Conservation (phyloP, 2,329 filamentous ascomycete species). For the Arthrobotrys conoides region DNA sequence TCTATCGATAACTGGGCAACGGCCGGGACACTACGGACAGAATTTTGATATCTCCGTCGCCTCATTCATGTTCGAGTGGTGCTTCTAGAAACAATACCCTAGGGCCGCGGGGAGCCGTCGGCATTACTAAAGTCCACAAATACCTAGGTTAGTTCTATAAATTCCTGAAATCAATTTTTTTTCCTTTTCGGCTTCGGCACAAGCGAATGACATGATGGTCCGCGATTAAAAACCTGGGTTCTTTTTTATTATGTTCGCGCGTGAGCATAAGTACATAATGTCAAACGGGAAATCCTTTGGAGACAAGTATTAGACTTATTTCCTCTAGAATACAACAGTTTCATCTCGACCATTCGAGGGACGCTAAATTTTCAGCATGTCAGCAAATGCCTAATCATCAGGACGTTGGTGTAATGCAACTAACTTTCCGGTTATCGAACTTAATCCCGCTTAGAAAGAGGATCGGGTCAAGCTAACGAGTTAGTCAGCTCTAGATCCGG, state of each 20-base stretch:
- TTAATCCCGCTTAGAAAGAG: constrained; percentile 51
- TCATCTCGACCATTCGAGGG: constrained; percentile 45
- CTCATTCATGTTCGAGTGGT: constrained; percentile 37
- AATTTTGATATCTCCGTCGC: constrained; percentile 53
- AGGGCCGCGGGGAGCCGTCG: constrained; percentile 30
- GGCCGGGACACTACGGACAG: constrained; percentile 31
- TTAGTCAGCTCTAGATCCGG: constrained; percentile 51
- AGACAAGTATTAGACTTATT: constrained; percentile 22
- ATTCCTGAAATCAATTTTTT: constrained; percentile 56
- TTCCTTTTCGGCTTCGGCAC: constrained; percentile 57
- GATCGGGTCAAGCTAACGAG: constrained; percentile 9
- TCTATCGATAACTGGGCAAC: constrained; percentile 56
- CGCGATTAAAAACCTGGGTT: constrained; percentile 42
- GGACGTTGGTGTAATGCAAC: constrained; percentile 38
- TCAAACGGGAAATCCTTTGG: constrained; percentile 45
- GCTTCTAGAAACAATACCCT: constrained; percentile 49
- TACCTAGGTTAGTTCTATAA: constrained; percentile 52
- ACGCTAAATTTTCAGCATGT: constrained; percentile 41
- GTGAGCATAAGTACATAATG: constrained; percentile 30
- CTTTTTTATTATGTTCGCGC: constrained; percentile 3
- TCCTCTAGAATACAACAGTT: constrained; percentile 51
- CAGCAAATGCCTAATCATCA: constrained; percentile 55
- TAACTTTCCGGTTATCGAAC: constrained; percentile 30
- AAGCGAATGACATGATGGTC: constrained; percentile 35
- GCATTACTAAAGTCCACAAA: constrained; percentile 51